phyloP scores from a whole-genome alignment of 768 basidiomycete genomes.

The Gyrodon lividus region DNA sequence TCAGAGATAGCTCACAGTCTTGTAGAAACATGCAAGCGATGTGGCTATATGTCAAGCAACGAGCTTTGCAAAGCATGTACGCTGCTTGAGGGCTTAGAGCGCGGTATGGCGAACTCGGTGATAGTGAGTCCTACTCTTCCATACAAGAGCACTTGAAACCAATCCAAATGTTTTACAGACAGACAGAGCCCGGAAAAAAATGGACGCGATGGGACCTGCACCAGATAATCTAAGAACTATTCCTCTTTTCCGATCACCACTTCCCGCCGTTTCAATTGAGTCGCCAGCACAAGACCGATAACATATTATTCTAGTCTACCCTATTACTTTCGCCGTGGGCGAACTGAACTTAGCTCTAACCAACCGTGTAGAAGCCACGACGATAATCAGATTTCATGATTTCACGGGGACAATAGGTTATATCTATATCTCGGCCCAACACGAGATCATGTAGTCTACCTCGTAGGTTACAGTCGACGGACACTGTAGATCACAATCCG shows the following conservation, averaged over 20 bases:
- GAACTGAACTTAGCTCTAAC: background rate
- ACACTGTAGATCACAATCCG: background rate
- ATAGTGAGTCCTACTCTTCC: conserved; percentile 46
- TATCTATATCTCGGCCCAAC: background rate
- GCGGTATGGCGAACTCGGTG: conserved; percentile 66
- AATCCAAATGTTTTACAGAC: conserved; percentile 44
- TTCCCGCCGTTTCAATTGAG: conserved; percentile 43
- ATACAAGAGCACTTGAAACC: background rate
- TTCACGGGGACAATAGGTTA: background rate
- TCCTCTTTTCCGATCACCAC: conserved; percentile 58
- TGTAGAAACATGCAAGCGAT: conserved; percentile 85
- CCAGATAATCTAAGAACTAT: conserved; percentile 76
- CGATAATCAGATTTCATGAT: background rate
- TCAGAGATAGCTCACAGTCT: background rate
- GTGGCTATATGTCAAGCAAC: conserved; percentile 96
- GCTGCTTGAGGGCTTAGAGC: conserved; percentile 85
- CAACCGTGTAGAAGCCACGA: no score
- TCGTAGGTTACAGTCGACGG: background rate
- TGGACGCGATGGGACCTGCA: conserved; percentile 55
- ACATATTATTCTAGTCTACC: background rate
- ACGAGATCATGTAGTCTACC: conserved; percentile 4
- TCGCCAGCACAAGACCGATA: conserved; percentile 18
- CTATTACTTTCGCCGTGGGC: no score
- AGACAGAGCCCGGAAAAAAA: conserved; percentile 62
- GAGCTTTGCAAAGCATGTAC: conserved; percentile 96